Evolutionary conservation across 2,329 filamentous ascomycete genomes (phyloP), one percentile per base, ranked within the genome.

Genomic region (Alternaria sp.): DNA sequence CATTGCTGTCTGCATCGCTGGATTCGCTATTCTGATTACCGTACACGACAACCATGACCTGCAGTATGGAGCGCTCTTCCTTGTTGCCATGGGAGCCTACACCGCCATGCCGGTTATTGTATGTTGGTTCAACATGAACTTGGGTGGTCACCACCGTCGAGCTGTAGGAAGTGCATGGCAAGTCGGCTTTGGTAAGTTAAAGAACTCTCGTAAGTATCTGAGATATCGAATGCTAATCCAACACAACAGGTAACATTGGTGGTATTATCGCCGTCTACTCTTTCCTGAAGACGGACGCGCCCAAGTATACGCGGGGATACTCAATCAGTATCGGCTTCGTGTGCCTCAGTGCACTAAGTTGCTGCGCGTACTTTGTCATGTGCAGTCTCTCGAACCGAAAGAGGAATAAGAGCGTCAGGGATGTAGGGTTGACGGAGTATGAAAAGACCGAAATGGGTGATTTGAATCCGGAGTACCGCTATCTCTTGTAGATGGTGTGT

Each of bases 31-130:
- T 64, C 85, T 97, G 8, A 82, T 96, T 52, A 82, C 83, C 11
- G 87, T 95, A 6, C 91, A 95, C 77, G 81, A 91, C 74, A 87
- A 93, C 76, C 83, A 82, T 0, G 66, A 85, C 12, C 81, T 92
- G 7, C 87, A 96, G 77, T 97, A 97, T 73, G 91, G 84, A 0
- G 92, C 91, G 0, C 85, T 97, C 0, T 97, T 96, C 83, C 83
- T 97, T 30, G 88, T 96, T 53, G 90, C 92, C 2, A 89, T 89
- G 82, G 93, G 93, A 53, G 86, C 88, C 0, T 97, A 96, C 80
- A 89, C 89, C 1, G 92, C 93, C n/a, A 94, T 97, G 91, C 93
- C 95, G 0, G 89, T 97, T 28, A 88, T 93, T 46, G 81, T 84
- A 6, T 86, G 85, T 66, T 86, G 84, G 84, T 85, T 85, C 77